A percentile compares a stretch with the other conserved stretches of the same genome.
Evolutionary conservation across 2,329 filamentous ascomycete genomes (phyloP).

Genomic region (Aureobasidium musti): DNA sequence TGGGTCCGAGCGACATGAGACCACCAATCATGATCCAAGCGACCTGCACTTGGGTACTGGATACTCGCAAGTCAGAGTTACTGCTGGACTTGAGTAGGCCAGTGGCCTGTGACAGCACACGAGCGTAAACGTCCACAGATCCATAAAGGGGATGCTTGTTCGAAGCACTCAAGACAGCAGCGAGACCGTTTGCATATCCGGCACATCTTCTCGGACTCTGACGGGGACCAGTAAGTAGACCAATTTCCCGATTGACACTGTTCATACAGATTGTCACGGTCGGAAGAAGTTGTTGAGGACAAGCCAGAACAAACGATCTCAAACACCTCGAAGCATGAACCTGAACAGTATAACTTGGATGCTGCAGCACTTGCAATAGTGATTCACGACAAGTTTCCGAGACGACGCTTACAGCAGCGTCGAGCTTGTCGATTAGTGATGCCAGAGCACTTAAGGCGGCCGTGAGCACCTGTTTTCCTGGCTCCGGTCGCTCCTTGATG

Average conservation of each 20-base stretch:
- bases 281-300: constrained; percentile 85
- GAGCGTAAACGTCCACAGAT: constrained; percentile 91
- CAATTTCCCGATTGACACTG: constrained; percentile 83
- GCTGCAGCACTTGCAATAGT: constrained; percentile 84
- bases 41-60: constrained; percentile 93
- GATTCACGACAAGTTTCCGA: constrained; percentile 84
- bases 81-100: constrained; percentile 89
- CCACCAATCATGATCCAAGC: constrained; percentile 97
- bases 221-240: constrained; percentile 70
- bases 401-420: constrained; percentile 76
- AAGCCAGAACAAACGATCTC: constrained; percentile 83
- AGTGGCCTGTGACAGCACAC: constrained; percentile 87
- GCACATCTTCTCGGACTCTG: constrained; percentile 82
- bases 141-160: constrained; percentile 86
- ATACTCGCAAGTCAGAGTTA: constrained; percentile 84
- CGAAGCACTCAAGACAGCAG: constrained; percentile 86
- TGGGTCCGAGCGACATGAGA: constrained; percentile 92
- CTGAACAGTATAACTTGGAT: constrained; percentile 95
- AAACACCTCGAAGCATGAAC: constrained; percentile 84
- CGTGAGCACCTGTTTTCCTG: constrained; percentile 81
- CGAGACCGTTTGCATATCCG: constrained; percentile 88
- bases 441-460: constrained; percentile 76
- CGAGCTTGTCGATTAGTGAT: constrained; percentile 75
- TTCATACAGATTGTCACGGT: constrained; percentile 97
- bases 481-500: constrained; percentile 82